Conservation (phyloP, 139 green algal species). For the Micractinium sp. region DNA sequence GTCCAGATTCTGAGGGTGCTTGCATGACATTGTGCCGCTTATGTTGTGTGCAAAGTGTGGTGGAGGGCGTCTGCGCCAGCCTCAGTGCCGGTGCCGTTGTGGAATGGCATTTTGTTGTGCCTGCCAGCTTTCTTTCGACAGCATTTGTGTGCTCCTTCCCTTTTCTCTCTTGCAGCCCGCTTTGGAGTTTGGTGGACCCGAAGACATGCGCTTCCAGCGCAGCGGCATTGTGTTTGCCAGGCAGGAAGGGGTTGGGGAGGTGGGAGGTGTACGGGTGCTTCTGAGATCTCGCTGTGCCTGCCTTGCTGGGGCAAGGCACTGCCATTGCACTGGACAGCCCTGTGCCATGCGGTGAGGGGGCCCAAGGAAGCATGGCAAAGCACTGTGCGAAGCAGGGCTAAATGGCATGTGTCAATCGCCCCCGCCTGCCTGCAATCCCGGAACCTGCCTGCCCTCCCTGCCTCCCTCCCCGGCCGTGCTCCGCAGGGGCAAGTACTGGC, state of each 20-base stretch:
- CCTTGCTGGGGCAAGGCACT: not conserved
- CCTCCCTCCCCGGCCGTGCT: not conserved
- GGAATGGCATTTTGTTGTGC: not conserved
- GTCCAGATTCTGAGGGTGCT: not conserved
- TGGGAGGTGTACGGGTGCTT: not conserved
- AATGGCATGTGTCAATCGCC: too few relatives aligned
- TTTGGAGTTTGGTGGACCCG: not conserved
- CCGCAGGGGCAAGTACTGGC: constrained; percentile 17
- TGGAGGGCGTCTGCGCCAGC: too few relatives aligned
- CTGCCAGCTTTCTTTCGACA: not conserved
- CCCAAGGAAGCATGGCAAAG: too few relatives aligned
- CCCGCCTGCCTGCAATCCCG: not conserved
- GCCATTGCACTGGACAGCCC: not conserved
- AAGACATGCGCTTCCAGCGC: not conserved
- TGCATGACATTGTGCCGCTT: not conserved
- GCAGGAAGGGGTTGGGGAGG: not conserved
- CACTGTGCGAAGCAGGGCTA: too few relatives aligned
- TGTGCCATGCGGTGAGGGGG: not conserved
- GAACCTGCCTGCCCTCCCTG: not conserved
- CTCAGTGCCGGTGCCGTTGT: not conserved
- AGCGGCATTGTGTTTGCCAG: constrained; percentile 21
- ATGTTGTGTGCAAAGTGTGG: too few relatives aligned
- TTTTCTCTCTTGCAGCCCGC: not conserved
- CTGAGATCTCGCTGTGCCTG: not conserved
- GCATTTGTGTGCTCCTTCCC: not conserved